A percentile compares a stretch with the other conserved stretches of the same genome.
These are phyloP conservation scores for Domatiomyces catenatus DNA, from an alignment of 2,329 filamentous ascomycete genomes.

Conservation along the genomic window DNA sequence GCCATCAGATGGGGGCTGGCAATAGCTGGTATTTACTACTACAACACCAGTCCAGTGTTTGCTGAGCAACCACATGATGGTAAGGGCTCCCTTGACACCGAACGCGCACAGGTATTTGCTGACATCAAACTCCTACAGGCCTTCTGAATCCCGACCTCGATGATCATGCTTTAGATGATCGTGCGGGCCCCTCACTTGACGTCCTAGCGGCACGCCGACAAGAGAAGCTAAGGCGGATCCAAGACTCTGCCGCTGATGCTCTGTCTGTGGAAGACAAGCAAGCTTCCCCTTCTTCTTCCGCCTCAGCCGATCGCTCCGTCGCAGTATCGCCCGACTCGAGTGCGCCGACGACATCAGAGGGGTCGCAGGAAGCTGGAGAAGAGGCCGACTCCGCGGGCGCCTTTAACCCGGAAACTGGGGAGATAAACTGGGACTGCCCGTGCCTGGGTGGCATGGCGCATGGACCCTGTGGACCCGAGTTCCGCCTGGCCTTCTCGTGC, in stretches of 20 bases:
- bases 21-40: slow-evolving; percentile 70
- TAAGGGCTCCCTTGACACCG: slow-evolving; percentile 32
- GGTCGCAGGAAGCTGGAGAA: slow-evolving; percentile 49
- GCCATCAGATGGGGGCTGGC: slow-evolving; percentile 61
- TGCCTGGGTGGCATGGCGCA: slow-evolving; percentile 95
- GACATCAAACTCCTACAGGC: slow-evolving; percentile 6
- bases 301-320: slow-evolving; percentile 6
- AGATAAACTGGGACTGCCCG: slow-evolving; percentile 99
- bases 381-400: slow-evolving; percentile 79
- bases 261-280: slow-evolving; percentile 9
- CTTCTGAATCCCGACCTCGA: slow-evolving; percentile 16
- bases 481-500: slow-evolving; percentile 91
- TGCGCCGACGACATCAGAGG: slow-evolving; percentile 10
- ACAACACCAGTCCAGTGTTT: slow-evolving; percentile 79
- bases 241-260: slow-evolving; percentile 22
- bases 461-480: slow-evolving; percentile 88
- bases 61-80: slow-evolving; percentile 58
- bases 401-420: slow-evolving; percentile 94
- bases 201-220: slow-evolving; percentile 13
- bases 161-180: slow-evolving; percentile 5
- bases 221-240: slow-evolving; percentile 24
- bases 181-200: slow-evolving; percentile 11
- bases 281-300: background rate
- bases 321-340: slow-evolving; percentile 9
- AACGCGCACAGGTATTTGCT: slow-evolving; percentile 3